Percentiles rank a stretch among this genome's conserved stretches.
Evolutionary conservation across 352 stramenopile genomes (phyloP).

Genomic region (Peronosclerospora sorghi): DNA sequence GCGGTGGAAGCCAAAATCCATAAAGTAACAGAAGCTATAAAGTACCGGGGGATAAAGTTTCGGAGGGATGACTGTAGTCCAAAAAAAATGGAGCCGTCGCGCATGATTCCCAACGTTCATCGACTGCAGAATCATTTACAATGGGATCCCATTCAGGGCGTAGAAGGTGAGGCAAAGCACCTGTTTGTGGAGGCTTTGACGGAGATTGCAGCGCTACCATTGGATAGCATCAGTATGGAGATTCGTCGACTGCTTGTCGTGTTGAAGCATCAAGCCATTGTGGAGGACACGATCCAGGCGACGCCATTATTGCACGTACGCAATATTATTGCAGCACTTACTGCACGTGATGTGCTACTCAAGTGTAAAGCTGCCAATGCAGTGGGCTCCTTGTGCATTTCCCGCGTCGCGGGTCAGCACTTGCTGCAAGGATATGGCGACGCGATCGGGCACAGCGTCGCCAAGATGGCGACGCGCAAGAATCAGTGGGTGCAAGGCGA

Average conservation of each 20-base stretch:
- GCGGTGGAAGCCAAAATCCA: no score
- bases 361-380: conserved; percentile 76
- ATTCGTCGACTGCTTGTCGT: conserved; percentile 46
- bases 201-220: conserved; percentile 50
- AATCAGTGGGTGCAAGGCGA: conserved; percentile 72
- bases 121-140: conserved; percentile 22
- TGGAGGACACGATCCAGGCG: neutral
- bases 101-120: conserved; percentile 11
- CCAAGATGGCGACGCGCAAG: conserved; percentile 50
- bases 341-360: conserved; percentile 50
- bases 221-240: conserved; percentile 67
- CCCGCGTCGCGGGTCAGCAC: conserved; percentile 51
- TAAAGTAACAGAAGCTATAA: no score
- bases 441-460: conserved; percentile 24
- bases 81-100: conserved; percentile 15
- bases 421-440: conserved; percentile 38
- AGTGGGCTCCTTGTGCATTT: conserved; percentile 62
- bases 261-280: neutral
- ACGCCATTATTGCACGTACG: conserved; percentile 12
- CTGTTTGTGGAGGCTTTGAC: conserved; percentile 62
- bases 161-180: conserved; percentile 22
- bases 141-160: conserved; percentile 23
- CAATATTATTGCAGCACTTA: conserved; percentile 36
- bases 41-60: no score
- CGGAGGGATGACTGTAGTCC: no score